Percentiles rank a stretch among this genome's conserved stretches.
phyloP scores from a whole-genome alignment of 352 stramenopile species.

The Phytopythium cucurbitacearum region DNA sequence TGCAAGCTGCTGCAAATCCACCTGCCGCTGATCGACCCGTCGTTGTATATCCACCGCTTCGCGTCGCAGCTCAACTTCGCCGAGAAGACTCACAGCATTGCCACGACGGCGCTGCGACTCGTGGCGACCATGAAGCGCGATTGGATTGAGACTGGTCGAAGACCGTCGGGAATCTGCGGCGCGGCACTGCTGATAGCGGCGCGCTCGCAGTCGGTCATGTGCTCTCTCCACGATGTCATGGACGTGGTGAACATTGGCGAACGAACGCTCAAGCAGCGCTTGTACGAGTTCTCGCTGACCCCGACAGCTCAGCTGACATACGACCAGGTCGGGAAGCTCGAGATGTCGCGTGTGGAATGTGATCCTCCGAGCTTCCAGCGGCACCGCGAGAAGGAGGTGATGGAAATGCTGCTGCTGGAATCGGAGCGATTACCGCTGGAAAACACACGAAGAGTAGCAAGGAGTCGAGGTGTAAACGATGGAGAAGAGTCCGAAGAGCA shows the following conservation, averaged over 20 bases:
- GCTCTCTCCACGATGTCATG: conserved; percentile 81
- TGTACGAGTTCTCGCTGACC: conserved; percentile 97
- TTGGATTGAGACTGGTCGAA: conserved; percentile 97
- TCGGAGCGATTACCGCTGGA: conserved; percentile 60
- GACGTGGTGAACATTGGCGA: conserved; percentile 96
- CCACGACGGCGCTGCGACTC: conserved; percentile 93
- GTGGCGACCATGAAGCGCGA: conserved; percentile 98
- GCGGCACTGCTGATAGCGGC: conserved; percentile 95
- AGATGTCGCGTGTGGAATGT: conserved; percentile 84
- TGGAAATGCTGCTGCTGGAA: conserved; percentile 89
- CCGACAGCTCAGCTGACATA: conserved; percentile 93
- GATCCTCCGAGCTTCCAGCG: conserved; percentile 88
- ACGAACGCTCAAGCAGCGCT: conserved; percentile 93
- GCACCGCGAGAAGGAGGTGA: conserved; percentile 82
- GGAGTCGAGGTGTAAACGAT: conserved; percentile 5
- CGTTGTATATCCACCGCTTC: conserved; percentile 98
- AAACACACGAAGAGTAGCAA: conserved; percentile 23
- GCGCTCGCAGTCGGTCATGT: conserved; percentile 93
- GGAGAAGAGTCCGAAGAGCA: conserved; percentile 23
- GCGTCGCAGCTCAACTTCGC: conserved; percentile 97
- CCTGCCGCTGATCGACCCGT: conserved; percentile 97
- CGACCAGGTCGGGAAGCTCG: conserved; percentile 92
- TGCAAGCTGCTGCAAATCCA: conserved; percentile 94
- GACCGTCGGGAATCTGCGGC: conserved; percentile 96
- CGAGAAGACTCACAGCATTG: conserved; percentile 90